phyloP scores from a whole-genome alignment of 768 basidiomycete species.

The Solioccasus polychromus region DNA sequence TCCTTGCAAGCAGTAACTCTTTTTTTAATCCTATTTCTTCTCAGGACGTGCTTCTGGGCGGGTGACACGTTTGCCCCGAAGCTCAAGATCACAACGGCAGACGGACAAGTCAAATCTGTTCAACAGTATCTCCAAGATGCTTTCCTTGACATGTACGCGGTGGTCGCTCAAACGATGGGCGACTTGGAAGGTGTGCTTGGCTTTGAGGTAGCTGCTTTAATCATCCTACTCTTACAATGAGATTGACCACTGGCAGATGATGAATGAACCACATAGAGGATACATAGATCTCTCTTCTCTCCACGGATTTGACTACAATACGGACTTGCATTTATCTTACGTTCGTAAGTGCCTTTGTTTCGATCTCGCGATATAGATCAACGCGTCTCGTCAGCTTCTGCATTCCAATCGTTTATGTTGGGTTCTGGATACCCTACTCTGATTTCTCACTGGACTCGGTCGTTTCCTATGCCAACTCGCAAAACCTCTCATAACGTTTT shows the following conservation, averaged over 20 bases:
- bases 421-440: conserved; percentile 82
- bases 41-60: conserved; percentile 90
- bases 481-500: conserved; percentile 55
- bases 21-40: not conserved
- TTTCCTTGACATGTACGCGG: conserved; percentile 75
- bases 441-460: conserved; percentile 78
- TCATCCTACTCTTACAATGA: not conserved
- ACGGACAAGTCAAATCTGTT: conserved; percentile 55
- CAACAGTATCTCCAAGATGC: conserved; percentile 82
- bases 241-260: conserved; percentile 49
- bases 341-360: conserved; percentile 53
- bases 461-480: conserved; percentile 86
- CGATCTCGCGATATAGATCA: not conserved
- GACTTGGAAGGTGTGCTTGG: conserved; percentile 80
- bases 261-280: conserved; percentile 95
- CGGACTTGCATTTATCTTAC: conserved; percentile 82
- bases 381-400: conserved; percentile 52
- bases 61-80: conserved; percentile 85
- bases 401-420: conserved; percentile 88
- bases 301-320: conserved; percentile 89
- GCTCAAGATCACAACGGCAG: conserved; percentile 47
- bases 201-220: conserved; percentile 70
- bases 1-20: conserved; percentile 1
- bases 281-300: conserved; percentile 83
- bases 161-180: conserved; percentile 64